A percentile compares a stretch with the other conserved stretches of the same genome.
Evolutionary conservation across 1,284 basidiomycete species (phyloP).

Genomic region (Pseudozyma flocculosa): DNA sequence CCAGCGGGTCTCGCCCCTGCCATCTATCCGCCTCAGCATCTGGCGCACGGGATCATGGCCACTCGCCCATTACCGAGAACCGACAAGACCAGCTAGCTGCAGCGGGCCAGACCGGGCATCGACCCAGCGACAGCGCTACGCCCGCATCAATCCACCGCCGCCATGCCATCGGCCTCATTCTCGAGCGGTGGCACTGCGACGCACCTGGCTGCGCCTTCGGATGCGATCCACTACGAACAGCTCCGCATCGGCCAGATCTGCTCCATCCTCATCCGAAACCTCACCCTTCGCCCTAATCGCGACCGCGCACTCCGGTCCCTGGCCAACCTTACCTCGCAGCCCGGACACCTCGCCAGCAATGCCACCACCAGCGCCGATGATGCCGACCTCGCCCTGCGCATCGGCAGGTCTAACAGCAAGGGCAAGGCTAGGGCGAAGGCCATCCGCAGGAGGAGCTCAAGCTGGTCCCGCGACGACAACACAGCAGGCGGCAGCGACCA

Average conservation of each 20-base stretch:
- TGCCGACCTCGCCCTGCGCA: conserved; percentile 25
- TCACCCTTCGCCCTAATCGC: conserved; percentile 23
- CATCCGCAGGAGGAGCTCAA: conserved; percentile 12
- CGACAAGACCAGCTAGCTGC: too few relatives aligned
- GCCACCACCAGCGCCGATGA: conserved; percentile 30
- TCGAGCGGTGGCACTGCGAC: too few relatives aligned
- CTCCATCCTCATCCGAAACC: conserved; percentile 26
- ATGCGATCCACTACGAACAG: conserved; percentile 11
- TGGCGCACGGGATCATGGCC: too few relatives aligned
- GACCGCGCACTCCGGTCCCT: conserved; percentile 16
- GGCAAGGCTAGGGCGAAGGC: conserved; percentile 14
- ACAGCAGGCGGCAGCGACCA: background rate
- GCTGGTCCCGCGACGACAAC: conserved; percentile 8
- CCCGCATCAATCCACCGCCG: too few relatives aligned
- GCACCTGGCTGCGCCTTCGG: too few relatives aligned
- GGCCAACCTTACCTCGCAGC: background rate
- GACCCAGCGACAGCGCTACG: too few relatives aligned
- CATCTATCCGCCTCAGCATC: too few relatives aligned
- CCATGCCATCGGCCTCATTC: too few relatives aligned
- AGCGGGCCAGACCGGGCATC: too few relatives aligned
- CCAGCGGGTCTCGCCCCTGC: too few relatives aligned
- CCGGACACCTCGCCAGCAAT: background rate
- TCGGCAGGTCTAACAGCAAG: conserved; percentile 21
- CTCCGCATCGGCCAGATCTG: conserved; percentile 24
- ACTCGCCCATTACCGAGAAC: too few relatives aligned